A percentile compares a stretch with the other conserved stretches of the same genome.
These are phyloP conservation scores for Incumbomyces delicatus DNA, from an alignment of 2,329 filamentous ascomycete genomes.

Conservation along the genomic window DNA sequence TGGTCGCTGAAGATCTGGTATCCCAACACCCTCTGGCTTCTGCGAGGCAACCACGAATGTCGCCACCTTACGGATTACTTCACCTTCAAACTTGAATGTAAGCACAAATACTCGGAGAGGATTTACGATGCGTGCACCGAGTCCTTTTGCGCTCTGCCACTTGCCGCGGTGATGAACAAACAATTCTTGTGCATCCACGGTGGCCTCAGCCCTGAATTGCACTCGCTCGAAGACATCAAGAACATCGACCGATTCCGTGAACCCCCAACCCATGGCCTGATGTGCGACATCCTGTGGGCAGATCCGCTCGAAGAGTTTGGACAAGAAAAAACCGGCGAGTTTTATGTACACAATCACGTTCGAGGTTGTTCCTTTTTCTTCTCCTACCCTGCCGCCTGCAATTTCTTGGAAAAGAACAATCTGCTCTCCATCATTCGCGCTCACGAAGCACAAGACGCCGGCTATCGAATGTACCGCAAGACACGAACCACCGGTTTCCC, in stretches of 20 bases:
- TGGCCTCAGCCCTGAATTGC: conserved; percentile 87
- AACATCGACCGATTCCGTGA: conserved; percentile 95
- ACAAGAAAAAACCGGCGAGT: conserved; percentile 96
- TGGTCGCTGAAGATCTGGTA: conserved; percentile 99
- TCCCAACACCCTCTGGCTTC: conserved; percentile 89
- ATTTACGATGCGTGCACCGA: conserved; percentile 98
- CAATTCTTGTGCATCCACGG: conserved; percentile 98
- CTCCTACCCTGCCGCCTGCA: conserved; percentile 92
- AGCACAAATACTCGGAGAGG: conserved; percentile 96
- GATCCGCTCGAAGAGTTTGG: conserved; percentile 97
- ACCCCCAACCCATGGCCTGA: conserved; percentile 90
- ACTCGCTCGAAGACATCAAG: conserved; percentile 90
- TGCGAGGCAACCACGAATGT: conserved; percentile 97
- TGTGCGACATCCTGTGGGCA: conserved; percentile 99
- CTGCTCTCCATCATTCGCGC: conserved; percentile 92
- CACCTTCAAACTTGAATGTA: conserved; percentile 99
- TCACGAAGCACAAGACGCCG: conserved; percentile 96
- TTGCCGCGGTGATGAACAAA: conserved; percentile 99
- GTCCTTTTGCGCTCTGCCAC: conserved; percentile 85
- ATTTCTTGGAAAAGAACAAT: conserved; percentile 98
- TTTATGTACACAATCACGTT: conserved; percentile 96
- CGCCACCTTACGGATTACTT: conserved; percentile 99
- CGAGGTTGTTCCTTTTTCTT: conserved; percentile 99
- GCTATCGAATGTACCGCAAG: conserved; percentile 98
- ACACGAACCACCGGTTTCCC: conserved; percentile 96